These are phyloP conservation scores for Ascochyta lentis DNA, from an alignment of 2,329 filamentous ascomycete species.

Conservation along the genomic window DNA sequence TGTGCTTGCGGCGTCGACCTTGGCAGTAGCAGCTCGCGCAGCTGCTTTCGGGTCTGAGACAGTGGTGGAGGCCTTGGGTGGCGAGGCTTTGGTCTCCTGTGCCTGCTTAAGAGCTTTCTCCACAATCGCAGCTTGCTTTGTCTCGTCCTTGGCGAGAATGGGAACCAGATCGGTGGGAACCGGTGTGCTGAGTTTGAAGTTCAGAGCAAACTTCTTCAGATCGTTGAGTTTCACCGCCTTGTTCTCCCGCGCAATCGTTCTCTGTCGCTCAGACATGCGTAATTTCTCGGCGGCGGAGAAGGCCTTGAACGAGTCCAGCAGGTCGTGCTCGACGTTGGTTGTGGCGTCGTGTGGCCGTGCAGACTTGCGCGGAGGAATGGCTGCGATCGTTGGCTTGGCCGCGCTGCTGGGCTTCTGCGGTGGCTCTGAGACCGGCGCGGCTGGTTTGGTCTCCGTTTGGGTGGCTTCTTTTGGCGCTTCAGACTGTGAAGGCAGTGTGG, in stretches of 20 bases:
- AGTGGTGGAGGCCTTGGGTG: slow-evolving; percentile 53
- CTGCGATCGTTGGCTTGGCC: slow-evolving; percentile 37
- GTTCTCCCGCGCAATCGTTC: slow-evolving; percentile 68
- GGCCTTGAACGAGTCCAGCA: slow-evolving; percentile 68
- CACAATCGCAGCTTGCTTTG: slow-evolving; percentile 91
- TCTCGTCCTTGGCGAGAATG: slow-evolving; percentile 96
- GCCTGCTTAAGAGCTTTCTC: slow-evolving; percentile 82
- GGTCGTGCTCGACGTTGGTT: slow-evolving; percentile 66
- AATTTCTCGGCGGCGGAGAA: slow-evolving; percentile 69
- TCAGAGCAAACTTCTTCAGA: slow-evolving; percentile 91
- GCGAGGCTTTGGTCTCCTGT: slow-evolving; percentile 57
- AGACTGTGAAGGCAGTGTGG: slow-evolving; percentile 13
- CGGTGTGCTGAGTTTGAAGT: slow-evolving; percentile 92
- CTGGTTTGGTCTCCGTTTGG: slow-evolving; percentile 29
- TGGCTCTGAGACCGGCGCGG: slow-evolving; percentile 33
- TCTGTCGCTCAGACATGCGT: slow-evolving; percentile 62
- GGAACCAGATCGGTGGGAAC: slow-evolving; percentile 90
- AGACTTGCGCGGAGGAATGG: slow-evolving; percentile 46
- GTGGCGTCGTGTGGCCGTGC: slow-evolving; percentile 60
- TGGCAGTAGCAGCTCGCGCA: slow-evolving; percentile 44
- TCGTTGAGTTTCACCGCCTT: slow-evolving; percentile 94
- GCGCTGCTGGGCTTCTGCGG: slow-evolving; percentile 38
- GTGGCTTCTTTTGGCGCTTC: slow-evolving; percentile 27
- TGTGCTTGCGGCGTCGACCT: slow-evolving; percentile 39
- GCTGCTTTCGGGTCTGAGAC: slow-evolving; percentile 42